These are phyloP conservation scores for Euphrasia confusa DNA, from an alignment of 257 asterid species.

Conservation along the genomic window DNA sequence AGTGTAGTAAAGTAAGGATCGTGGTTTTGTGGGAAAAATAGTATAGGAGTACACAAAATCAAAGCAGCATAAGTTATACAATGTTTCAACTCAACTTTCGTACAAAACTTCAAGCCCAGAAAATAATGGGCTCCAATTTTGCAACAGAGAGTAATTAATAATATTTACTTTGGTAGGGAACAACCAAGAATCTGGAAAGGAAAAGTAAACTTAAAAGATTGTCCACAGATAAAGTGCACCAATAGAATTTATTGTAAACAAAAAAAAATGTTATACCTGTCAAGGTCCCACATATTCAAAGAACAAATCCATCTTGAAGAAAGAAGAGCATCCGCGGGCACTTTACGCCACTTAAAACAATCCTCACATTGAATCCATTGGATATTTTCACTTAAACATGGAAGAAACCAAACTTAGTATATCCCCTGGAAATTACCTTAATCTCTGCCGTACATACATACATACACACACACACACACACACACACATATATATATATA, in stretches of 20 bases:
- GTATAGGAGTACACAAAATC: background rate
- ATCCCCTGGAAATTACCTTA: constrained; percentile 21
- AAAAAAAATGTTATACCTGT: constrained; percentile 43
- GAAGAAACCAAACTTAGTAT: constrained; percentile 25
- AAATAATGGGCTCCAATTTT: background rate
- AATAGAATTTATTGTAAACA: background rate
- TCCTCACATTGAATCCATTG: constrained; percentile 94
- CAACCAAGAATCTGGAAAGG: background rate
- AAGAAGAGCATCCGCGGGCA: constrained; percentile 67
- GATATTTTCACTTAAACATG: constrained; percentile 42
- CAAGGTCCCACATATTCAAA: constrained; percentile 58
- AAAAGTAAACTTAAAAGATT: background rate
- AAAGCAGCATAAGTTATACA: background rate
- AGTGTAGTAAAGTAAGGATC: background rate
- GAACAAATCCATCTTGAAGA: constrained; percentile 79
- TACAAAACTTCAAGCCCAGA: background rate
- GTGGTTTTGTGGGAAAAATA: background rate
- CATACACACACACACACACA: too few species aligned
- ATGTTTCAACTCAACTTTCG: background rate
- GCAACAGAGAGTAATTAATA: background rate
- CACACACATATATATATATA: too few species aligned
- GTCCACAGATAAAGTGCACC: background rate
- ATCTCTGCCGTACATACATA: background rate
- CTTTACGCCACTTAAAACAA: constrained; percentile 91
- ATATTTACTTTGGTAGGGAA: background rate